Percentiles rank a stretch among this genome's conserved stretches.
These are phyloP conservation scores for Solanum medicagineum DNA, from an alignment of 257 asterid genomes.

Conservation along the genomic window DNA sequence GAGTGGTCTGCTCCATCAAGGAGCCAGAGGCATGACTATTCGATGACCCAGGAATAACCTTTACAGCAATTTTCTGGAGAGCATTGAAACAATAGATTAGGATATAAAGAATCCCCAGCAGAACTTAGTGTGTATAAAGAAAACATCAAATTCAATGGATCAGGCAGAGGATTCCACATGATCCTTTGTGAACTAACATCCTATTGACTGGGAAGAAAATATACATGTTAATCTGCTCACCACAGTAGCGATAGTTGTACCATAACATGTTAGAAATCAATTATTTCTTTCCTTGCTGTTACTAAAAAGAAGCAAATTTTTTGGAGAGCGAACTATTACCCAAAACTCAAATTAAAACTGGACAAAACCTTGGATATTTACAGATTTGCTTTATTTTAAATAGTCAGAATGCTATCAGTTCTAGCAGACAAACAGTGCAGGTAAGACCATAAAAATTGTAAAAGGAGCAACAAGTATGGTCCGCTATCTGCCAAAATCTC, in stretches of 20 bases:
- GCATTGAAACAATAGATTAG: not conserved
- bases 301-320: not conserved
- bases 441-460: not conserved
- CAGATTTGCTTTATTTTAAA: not conserved
- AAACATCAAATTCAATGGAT: not conserved
- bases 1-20: constrained; percentile 26
- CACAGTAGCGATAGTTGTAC: not conserved
- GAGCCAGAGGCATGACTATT: constrained; percentile 31
- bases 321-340: not conserved
- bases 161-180: not conserved
- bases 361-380: not conserved
- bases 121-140: not conserved
- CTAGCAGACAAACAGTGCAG: not conserved
- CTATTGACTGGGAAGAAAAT: not conserved
- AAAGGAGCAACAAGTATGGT: not conserved
- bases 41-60: constrained; percentile 32
- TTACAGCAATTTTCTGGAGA: constrained; percentile 30
- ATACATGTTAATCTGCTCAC: not conserved
- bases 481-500: not conserved
- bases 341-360: not conserved
- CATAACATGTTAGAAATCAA: not conserved
- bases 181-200: not conserved
- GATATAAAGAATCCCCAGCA: not conserved
- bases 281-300: not conserved
- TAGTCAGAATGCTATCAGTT: not conserved